A percentile compares a stretch with the other conserved stretches of the same genome.
phyloP scores from a whole-genome alignment of 345 rosid genomes.

The Eucalyptus tenuipes region DNA sequence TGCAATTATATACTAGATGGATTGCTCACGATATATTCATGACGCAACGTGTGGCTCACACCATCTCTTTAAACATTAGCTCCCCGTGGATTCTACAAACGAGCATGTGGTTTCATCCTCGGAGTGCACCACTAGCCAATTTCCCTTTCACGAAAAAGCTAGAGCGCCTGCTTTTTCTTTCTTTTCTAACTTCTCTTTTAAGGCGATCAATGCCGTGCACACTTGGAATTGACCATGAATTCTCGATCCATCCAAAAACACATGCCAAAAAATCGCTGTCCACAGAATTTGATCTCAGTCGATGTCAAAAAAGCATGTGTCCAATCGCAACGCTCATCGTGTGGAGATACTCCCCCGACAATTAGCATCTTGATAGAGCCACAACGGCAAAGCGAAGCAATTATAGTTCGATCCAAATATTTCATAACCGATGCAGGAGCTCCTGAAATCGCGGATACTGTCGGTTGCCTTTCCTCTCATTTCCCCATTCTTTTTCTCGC shows the following conservation, averaged over 20 bases:
- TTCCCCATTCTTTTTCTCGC: neutral
- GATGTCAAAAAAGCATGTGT: neutral
- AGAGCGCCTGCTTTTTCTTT: neutral
- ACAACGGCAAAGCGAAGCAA: fast-evolving
- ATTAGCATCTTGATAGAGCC: neutral
- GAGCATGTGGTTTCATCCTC: neutral
- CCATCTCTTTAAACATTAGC: neutral
- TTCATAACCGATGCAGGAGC: neutral
- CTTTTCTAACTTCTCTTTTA: neutral
- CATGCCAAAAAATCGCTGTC: neutral
- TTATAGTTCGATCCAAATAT: neutral
- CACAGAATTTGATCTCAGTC: neutral
- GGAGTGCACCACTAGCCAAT: neutral
- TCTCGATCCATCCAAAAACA: neutral
- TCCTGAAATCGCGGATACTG: neutral
- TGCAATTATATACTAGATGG: neutral
- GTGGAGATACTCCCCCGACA: too few species aligned
- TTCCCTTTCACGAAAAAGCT: neutral
- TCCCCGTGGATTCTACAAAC: neutral
- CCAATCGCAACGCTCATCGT: fast-evolving
- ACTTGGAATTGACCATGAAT: neutral
- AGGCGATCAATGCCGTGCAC: neutral
- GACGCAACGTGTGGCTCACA: neutral
- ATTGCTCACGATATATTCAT: neutral
- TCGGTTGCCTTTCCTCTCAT: neutral